These are phyloP conservation scores for Sporisorium sorghi DNA, from an alignment of 1,284 basidiomycete species.

Conservation along the genomic window DNA sequence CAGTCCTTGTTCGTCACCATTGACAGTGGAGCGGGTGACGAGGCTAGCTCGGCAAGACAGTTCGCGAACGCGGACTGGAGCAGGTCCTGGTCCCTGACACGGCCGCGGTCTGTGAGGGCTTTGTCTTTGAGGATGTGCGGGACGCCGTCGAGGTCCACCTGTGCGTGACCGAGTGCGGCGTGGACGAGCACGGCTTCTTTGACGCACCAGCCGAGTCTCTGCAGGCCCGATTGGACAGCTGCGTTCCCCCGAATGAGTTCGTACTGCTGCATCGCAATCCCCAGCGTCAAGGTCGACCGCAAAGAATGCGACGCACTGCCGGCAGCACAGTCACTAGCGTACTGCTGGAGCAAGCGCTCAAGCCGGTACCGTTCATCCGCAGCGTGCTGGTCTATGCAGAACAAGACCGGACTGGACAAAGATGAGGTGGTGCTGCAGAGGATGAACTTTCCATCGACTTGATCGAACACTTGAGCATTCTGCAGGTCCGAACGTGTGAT, in stretches of 20 bases:
- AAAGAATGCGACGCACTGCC: slow-evolving; percentile 7
- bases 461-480: slow-evolving; percentile 73
- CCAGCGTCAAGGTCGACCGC: slow-evolving; percentile 11
- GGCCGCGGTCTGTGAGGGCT: slow-evolving; percentile 13
- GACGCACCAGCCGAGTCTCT: slow-evolving; percentile 25
- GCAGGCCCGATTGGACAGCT: neutral
- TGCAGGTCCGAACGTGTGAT: slow-evolving; percentile 25
- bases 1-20: slow-evolving; percentile 4
- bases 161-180: slow-evolving; percentile 24
- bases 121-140: slow-evolving; percentile 27
- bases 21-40: neutral
- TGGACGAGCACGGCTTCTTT: slow-evolving; percentile 18
- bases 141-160: slow-evolving; percentile 30
- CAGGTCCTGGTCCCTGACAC: slow-evolving; percentile 18
- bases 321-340: slow-evolving; percentile 71
- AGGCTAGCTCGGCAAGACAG: slow-evolving; percentile 15
- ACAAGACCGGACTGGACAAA: slow-evolving; percentile 70
- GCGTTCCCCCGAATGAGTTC: slow-evolving; percentile 1
- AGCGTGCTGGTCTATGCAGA: slow-evolving; percentile 93
- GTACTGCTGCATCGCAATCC: slow-evolving; percentile 19
- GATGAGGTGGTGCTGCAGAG: slow-evolving; percentile 73
- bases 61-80: slow-evolving; percentile 7
- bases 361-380: slow-evolving; percentile 89
- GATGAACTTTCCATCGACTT: slow-evolving; percentile 90
- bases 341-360: slow-evolving; percentile 80